Percentiles rank a stretch among this genome's conserved stretches.
phyloP scores from a whole-genome alignment of 164 flowering plant species.

The Tetracentron sinense region DNA sequence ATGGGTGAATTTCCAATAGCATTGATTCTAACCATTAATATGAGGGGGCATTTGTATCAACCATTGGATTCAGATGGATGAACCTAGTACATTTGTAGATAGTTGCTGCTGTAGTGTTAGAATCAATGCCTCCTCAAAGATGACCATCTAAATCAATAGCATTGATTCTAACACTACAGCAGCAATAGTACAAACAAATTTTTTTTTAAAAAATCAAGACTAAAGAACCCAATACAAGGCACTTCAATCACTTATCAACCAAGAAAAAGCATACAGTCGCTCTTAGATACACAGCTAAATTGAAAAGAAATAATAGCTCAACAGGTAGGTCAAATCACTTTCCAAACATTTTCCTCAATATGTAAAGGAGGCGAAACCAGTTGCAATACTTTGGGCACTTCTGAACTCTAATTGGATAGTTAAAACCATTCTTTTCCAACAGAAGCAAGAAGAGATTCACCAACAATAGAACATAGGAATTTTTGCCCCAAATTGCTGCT shows the following conservation, averaged over 20 bases:
- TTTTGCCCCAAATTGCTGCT: not conserved
- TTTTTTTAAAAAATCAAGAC: conserved; percentile 2
- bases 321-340: conserved; percentile 15
- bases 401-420: conserved; percentile 12
- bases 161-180: not conserved
- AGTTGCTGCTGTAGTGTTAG: no score
- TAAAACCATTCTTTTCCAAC: conserved; percentile 13
- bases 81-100: no score
- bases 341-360: conserved; percentile 12
- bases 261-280: conserved; percentile 11
- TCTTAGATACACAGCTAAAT: conserved; percentile 18
- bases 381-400: conserved; percentile 5
- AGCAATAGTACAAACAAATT: not conserved
- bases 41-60: no score
- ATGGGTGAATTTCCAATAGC: no score
- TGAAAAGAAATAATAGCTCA: conserved; percentile 17
- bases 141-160: not conserved
- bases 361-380: not conserved
- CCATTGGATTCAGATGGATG: no score
- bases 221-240: not conserved
- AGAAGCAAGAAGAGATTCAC: conserved; percentile 11
- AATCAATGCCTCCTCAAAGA: not conserved
- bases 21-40: no score
- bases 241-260: conserved; percentile 9
- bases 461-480: not conserved